Evolutionary conservation across 2,329 filamentous ascomycete genomes (phyloP), one percentile per base, ranked within the genome.

Genomic region (Cladosporium phlei): DNA sequence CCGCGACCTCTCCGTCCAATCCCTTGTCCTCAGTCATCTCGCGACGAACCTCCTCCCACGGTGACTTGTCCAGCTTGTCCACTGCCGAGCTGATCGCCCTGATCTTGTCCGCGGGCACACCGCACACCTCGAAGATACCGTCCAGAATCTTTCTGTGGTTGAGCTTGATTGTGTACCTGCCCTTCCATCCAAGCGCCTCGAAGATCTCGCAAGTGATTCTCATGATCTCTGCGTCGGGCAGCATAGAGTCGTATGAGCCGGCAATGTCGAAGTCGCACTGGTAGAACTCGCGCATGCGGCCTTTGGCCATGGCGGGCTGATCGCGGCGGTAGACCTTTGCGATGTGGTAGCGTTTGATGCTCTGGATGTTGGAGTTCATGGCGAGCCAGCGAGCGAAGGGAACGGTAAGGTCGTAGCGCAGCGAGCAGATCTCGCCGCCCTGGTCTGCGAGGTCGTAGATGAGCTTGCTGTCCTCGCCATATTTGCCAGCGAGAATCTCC

Each of bases 251-350:
- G 71, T 88, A 94, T 32, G 72, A 74, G 51, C 90, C 89, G 10
- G 90, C 90, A 69, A 96, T 91, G 65, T 96, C 90, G 63, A 96
- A 94, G 70, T 97, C 91, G 72, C 90, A 96, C 69, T 96, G 90
- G 72, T 94, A 95, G 69, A 95, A 95, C 69, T 96, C 91, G 61
- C 91, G 80, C 85, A 95, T 93, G 45, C 90, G 82, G 42, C 90
- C 91, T 66, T 94, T 93, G 52, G 85, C 87, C 71, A 96, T 88
- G 51, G 88, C 86, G 19, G 86, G 86, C 66, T 89, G 85, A 66
- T 90, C 86, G 65, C 85, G 73, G 52, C 86, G 77, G 70, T 89
- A 90, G 42, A 95, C 90, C 72, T 95, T 95, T 57, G 88, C 89
- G 57, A 97, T 90, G 71, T 95, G 89, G 68, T 95, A 96, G 61